Base-by-base conservation (phyloP, 208 protist species). In the Giardia duodenalis region DNA sequence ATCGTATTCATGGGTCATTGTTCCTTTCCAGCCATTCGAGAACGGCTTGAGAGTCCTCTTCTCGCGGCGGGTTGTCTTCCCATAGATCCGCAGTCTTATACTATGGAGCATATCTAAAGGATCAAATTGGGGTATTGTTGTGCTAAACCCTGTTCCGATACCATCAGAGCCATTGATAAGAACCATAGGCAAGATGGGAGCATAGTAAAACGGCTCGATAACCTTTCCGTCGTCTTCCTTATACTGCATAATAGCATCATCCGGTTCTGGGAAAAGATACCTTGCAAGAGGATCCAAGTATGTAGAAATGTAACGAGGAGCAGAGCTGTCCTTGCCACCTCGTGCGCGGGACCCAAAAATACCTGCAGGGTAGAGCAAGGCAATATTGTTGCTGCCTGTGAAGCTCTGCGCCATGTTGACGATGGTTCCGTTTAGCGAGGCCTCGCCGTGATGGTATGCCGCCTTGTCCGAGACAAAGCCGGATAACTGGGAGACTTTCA, bases 401-500 rank as follows among this genome's bases (percentile, higher is more conserved):
- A 95, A 97, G 47, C 87, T 90, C 95, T 99, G 99, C 45, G 99
- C 99, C 96, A 99, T 97, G 89, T 94, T 96, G 1, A 99, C 96
- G 89, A 99, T 99, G 3, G 99, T 99, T 88, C 96, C 94, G n/a
- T 96, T 95, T 0, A 99, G 96, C 0, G 95, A 97, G 92, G 95
- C 93, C 95, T 99, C 99, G 67, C 99, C 99, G 95, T 99, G 99
- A 94, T 99, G 99, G 96, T 99, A 99, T 3, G 98, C 98, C 1
- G 97, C 97, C 92, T 99, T 96, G 95, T 99, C 98, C 67, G 98
- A 96, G n/a, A 99, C 98, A 95, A 99, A 99, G 92, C 98, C 99
- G 67, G 97, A 95, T 1, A 99, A 96, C 96, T 99, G 98, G 2
- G 97, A 97, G 10, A 99, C 99, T 95, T 99, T 99, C 93, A 96